Base-by-base conservation (phyloP, 495 filamentous ascomycete genomes). In the Neurospora sp. region DNA sequence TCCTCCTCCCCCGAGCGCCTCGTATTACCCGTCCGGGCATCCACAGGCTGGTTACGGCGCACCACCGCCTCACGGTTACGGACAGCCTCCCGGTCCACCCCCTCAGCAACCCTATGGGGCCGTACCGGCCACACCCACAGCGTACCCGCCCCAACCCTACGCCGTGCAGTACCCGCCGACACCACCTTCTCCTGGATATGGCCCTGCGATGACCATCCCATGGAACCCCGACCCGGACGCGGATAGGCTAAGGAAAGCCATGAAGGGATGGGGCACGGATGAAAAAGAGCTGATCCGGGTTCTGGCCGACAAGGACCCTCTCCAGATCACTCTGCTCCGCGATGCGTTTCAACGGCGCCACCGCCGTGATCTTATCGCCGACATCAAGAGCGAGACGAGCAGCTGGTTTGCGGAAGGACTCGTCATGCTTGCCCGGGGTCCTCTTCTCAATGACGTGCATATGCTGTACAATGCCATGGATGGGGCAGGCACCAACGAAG, bases 191-290 rank as follows among this genome's bases (percentile, higher is more conserved):
- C 78, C 83, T 0, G 91, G 92, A 42, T 93, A 93, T 71, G 85
- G 85, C 0, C 85, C 89, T 6, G 85, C 87, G 4, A 88, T 90
- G 76, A 80, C 85, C 24, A 92, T 92, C 34, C 86, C 84, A 6
- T 91, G 88, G 78, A 89, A 94, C 72, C 89, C 86, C 69, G 85
- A 82, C 3, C 78, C 81, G 2, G 89, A 96, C 72, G 92, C 93
- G 0, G 87, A 93, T 69, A 85, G 81, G 10, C 84, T 97, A 31
- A 86, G 93, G 71, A 88, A 87, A 76, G 93, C 95, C 3, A 97
- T 97, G 92, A 96, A 96, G 83, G 93, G 94, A 9, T 91, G 96
- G 73, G 94, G 94, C 59, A 97, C 94, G 0, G 90, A 97, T 76
- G 94, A 97, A 80, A 89, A 88, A 70, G 80, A 87, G 0, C 84